Base-by-base conservation (phyloP, 164 flowering plant species). In the Tetrastigma voinierianum region DNA sequence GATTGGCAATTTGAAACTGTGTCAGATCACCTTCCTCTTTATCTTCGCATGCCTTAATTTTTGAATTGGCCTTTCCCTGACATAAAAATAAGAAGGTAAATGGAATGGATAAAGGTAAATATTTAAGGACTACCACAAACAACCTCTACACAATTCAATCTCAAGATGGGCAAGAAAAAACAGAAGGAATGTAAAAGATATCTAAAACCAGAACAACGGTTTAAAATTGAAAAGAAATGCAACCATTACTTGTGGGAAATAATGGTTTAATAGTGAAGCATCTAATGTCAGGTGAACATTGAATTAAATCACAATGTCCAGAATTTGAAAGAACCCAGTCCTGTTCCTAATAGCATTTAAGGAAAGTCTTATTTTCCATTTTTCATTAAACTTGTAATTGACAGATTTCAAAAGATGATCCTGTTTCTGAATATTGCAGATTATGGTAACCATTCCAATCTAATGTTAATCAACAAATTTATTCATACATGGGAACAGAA, bases 21-120 rank as follows among this genome's bases (percentile, higher is more conserved):
- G 61, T 43, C 48, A 67, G 72, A 62, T 64, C 70, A 60, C 54
- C 77, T 66, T 72, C 83, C 66, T 75, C 82, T 23, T 83, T 53
- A 51, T 69, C 71, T 17, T 75, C 78, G 45, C 32, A 5, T 51
- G 65, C 74, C 73, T 76, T 79, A 57, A 19, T 47, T 64, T 81
- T 81, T 20, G 69, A 55, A 17, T 77, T 81, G 25, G 55, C 72
- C 45, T 60, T 69, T 44, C 73, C 82, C 79, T 72, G 52, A 60
- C 66, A 52, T 19, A 43, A 51, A 57, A 43, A 4, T 32, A 62
- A 43, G 10, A 52, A 2, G 32, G 66, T 25, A 48, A 44, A 20
- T 6, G 1, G 12, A 72, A 57, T 4, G 49, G 44, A 17, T 1
- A 43, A 14, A 7, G 44, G 24, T 18, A 49, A 23, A 9, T 15